phyloP scores from a whole-genome alignment of 768 basidiomycete genomes.

The Trametes cinnabarina region DNA sequence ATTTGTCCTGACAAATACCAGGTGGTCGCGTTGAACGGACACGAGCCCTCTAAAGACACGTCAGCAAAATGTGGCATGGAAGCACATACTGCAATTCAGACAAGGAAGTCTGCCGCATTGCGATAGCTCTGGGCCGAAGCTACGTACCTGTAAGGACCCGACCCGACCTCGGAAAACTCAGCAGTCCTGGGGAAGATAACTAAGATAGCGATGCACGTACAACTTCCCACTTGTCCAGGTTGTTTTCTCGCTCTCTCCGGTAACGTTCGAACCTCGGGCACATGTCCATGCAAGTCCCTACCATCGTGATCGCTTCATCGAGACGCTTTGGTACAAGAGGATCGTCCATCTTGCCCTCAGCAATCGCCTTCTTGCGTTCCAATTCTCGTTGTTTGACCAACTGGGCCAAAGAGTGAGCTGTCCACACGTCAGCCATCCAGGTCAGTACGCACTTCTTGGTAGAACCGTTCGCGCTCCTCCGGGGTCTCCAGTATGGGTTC shows the following conservation, averaged over 20 bases:
- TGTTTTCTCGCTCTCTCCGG: constrained; percentile 84
- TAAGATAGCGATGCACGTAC: constrained; percentile 44
- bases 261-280: constrained; percentile 94
- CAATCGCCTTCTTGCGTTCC: constrained; percentile 72
- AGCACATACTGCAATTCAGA: not conserved
- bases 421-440: constrained; percentile 2
- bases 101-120: not conserved
- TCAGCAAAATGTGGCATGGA: not conserved
- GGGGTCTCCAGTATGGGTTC: constrained; percentile 53
- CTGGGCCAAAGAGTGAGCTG: constrained; percentile 30
- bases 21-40: not conserved
- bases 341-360: constrained; percentile 85
- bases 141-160: constrained; percentile 13
- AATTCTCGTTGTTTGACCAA: constrained; percentile 70
- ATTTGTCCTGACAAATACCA: no score
- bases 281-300: constrained; percentile 92
- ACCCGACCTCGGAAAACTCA: constrained; percentile 16
- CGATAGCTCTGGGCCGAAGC: not conserved
- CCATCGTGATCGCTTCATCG: constrained; percentile 89
- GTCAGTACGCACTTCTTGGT: constrained; percentile 56
- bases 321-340: constrained; percentile 75
- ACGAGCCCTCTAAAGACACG: not conserved
- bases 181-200: constrained; percentile 4
- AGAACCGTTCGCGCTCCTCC: constrained; percentile 69
- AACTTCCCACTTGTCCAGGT: constrained; percentile 82